These are phyloP conservation scores for Pseudogymnoascus sp. DNA, from an alignment of 2,329 filamentous ascomycete species.

Conservation along the genomic window DNA sequence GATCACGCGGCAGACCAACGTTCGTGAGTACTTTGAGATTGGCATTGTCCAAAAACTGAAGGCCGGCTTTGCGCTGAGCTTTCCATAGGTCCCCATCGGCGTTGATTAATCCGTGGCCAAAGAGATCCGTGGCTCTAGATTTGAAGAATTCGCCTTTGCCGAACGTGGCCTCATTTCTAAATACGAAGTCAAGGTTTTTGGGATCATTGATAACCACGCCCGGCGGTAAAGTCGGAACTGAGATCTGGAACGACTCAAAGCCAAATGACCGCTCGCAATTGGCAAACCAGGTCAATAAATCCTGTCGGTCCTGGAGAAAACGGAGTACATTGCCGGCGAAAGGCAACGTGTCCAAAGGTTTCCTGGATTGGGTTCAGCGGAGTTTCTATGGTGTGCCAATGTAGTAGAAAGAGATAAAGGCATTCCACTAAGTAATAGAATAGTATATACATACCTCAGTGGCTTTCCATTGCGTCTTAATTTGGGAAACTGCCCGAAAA, in stretches of 20 bases:
- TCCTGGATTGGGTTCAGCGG: conserved; percentile 19
- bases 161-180: conserved; percentile 54
- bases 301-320: conserved; percentile 53
- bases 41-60: conserved; percentile 49
- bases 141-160: conserved; percentile 58
- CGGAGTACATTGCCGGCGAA: conserved; percentile 54
- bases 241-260: conserved; percentile 54
- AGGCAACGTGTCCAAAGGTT: conserved; percentile 34
- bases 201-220: conserved; percentile 58
- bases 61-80: conserved; percentile 54
- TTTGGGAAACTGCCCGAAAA: conserved; percentile 13
- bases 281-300: conserved; percentile 56
- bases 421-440: not conserved
- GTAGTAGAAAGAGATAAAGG: not conserved
- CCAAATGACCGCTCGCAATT: conserved; percentile 50
- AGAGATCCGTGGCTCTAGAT: conserved; percentile 52
- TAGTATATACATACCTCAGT: conserved; percentile 22
- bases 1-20: conserved; percentile 47
- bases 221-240: conserved; percentile 54
- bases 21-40: conserved; percentile 53
- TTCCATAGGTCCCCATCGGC: conserved; percentile 58
- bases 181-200: conserved; percentile 53
- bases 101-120: conserved; percentile 61
- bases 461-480: conserved; percentile 25
- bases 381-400: not conserved